These are phyloP conservation scores for Cryphonectria carpinicola DNA, from an alignment of 2,329 filamentous ascomycete genomes.

Conservation along the genomic window DNA sequence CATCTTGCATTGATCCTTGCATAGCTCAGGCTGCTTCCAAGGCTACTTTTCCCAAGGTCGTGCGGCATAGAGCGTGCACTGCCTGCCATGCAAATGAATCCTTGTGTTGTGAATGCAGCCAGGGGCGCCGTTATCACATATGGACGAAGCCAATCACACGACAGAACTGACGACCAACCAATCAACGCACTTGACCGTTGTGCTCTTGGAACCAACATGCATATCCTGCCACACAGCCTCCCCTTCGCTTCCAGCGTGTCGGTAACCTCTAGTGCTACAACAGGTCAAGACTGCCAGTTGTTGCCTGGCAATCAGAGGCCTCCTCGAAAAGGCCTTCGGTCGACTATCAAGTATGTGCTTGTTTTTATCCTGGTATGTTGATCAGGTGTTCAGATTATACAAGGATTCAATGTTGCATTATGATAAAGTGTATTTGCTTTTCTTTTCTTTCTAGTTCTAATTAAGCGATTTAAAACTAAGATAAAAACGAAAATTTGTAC, in stretches of 20 bases:
- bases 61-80: background rate
- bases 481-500: background rate
- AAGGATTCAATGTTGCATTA: background rate
- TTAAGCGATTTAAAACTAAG: background rate
- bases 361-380: background rate
- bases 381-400: background rate
- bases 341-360: background rate
- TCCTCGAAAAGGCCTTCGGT: background rate
- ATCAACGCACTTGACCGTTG: background rate
- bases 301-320: background rate
- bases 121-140: background rate
- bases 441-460: background rate
- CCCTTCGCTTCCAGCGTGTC: background rate
- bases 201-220: background rate
- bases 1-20: background rate
- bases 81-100: background rate
- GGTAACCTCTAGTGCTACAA: background rate
- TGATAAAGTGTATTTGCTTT: background rate
- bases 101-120: background rate
- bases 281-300: background rate
- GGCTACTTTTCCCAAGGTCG: background rate
- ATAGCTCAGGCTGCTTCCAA: background rate
- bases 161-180: background rate
- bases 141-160: background rate
- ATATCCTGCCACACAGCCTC: background rate